These are phyloP conservation scores for Epichloe gansuensis DNA, from an alignment of 2,329 filamentous ascomycete genomes.

Conservation along the genomic window DNA sequence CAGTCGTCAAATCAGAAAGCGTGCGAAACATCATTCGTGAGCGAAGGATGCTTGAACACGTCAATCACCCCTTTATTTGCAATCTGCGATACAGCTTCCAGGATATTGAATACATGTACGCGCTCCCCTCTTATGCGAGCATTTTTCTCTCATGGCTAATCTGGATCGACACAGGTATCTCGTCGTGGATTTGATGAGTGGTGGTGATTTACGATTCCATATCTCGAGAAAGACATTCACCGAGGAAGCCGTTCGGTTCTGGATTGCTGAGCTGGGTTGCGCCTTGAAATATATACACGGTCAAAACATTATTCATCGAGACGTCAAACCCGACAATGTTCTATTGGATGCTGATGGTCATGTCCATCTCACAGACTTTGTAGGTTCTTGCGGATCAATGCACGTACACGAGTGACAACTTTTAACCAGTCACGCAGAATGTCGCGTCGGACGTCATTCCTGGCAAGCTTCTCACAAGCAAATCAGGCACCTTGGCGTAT, in stretches of 20 bases:
- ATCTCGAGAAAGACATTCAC: constrained; percentile 97
- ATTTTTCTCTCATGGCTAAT: not conserved
- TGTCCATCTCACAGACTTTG: constrained; percentile 95
- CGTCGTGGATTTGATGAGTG: constrained; percentile 96
- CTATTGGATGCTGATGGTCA: constrained; percentile 81
- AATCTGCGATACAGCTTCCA: constrained; percentile 98
- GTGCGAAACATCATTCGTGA: constrained; percentile 97
- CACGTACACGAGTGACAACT: not conserved
- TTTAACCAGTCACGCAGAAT: constrained; percentile 51
- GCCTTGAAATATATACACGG: constrained; percentile 77
- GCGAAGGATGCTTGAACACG: constrained; percentile 91
- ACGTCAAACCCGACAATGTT: constrained; percentile 88
- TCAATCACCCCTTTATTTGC: constrained; percentile 96
- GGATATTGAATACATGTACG: constrained; percentile 96
- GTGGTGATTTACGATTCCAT: constrained; percentile 91
- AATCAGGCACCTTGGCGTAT: constrained; percentile 92
- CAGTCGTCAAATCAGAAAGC: constrained; percentile 93
- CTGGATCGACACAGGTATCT: constrained; percentile 58
- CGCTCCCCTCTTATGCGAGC: not conserved
- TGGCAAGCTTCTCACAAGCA: constrained; percentile 76
- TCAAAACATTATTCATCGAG: constrained; percentile 81
- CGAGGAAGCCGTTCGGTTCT: constrained; percentile 91
- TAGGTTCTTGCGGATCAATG: constrained; percentile 32
- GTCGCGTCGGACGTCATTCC: constrained; percentile 88
- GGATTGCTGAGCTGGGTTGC: constrained; percentile 90